Evolutionary conservation across 2,329 filamentous ascomycete genomes (phyloP).

Genomic region (Endoconidiophora polonica): DNA sequence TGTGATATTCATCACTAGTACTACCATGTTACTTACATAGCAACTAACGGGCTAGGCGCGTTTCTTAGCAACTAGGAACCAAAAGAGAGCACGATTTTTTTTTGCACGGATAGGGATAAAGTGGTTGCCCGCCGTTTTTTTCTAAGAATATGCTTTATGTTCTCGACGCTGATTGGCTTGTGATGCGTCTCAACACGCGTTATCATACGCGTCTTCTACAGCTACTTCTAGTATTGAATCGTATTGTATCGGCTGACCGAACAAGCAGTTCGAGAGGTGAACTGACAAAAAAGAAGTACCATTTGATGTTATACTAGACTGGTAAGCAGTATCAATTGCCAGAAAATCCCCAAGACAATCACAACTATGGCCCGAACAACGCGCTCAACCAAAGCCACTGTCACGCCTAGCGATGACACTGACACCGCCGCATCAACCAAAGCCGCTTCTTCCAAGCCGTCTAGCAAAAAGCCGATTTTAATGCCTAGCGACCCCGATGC

Average conservation of each 20-base stretch:
- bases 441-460: constrained; percentile 17
- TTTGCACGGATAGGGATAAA: constrained; percentile 10
- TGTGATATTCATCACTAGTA: too few species aligned
- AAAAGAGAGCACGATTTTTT: too few species aligned
- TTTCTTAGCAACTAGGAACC: too few species aligned
- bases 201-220: neutral
- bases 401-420: constrained; percentile 1
- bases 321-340: too few species aligned
- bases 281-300: too few species aligned
- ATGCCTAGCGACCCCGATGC: constrained; percentile 26
- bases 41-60: too few species aligned
- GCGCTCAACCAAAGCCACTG: constrained; percentile 25
- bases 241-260: too few species aligned
- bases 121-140: neutral
- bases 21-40: too few species aligned
- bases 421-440: constrained; percentile 17
- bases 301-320: too few species aligned
- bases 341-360: too few species aligned
- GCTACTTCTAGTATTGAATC: too few species aligned
- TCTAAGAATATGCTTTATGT: neutral
- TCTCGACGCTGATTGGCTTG: neutral
- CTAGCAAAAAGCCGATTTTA: constrained; percentile 24
- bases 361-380: constrained; percentile 30
- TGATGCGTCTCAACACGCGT: neutral
- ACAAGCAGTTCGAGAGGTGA: too few species aligned